Percentiles rank a stretch among this genome's conserved stretches.
Conservation (phyloP, 257 asterid genomes). For the Henckelia pumila region DNA sequence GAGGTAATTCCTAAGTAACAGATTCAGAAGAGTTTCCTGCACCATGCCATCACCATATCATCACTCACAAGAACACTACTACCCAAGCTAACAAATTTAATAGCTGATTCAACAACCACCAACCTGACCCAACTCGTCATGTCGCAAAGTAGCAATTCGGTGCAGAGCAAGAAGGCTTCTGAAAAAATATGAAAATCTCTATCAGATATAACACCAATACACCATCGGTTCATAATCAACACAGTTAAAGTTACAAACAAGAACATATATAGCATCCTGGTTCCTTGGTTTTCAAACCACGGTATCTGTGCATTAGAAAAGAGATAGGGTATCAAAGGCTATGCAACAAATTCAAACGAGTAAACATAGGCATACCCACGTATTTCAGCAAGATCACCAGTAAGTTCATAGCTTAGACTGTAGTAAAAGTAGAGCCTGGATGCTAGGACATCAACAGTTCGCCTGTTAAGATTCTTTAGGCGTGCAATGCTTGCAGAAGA, state of each 20-base stretch:
- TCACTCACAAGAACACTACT: constrained; percentile 14
- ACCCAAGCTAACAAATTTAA: constrained; percentile 21
- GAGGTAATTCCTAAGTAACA: constrained; percentile 72
- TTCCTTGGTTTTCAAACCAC: background rate
- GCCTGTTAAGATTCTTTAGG: constrained; percentile 51
- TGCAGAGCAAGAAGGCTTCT: constrained; percentile 88
- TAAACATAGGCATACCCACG: constrained; percentile 51
- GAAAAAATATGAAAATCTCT: constrained; percentile 31
- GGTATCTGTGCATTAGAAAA: constrained; percentile 5
- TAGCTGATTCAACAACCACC: constrained; percentile 23
- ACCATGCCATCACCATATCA: constrained; percentile 14
- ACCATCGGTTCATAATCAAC: constrained; percentile 13
- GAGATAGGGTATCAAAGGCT: constrained; percentile 7
- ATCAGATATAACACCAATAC: constrained; percentile 30
- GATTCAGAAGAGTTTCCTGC: constrained; percentile 78
- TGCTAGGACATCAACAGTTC: constrained; percentile 75
- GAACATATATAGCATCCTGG: background rate
- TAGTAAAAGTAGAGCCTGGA: constrained; percentile 71
- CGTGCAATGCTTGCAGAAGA: constrained; percentile 71
- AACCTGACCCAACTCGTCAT: constrained; percentile 98
- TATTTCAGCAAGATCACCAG: constrained; percentile 75
- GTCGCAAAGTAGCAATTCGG: constrained; percentile 89
- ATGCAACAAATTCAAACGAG: constrained; percentile 13
- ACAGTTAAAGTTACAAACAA: background rate
- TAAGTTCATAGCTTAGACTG: constrained; percentile 73